phyloP scores from a whole-genome alignment of 208 protist genomes.

The Naegleria fowleri region DNA sequence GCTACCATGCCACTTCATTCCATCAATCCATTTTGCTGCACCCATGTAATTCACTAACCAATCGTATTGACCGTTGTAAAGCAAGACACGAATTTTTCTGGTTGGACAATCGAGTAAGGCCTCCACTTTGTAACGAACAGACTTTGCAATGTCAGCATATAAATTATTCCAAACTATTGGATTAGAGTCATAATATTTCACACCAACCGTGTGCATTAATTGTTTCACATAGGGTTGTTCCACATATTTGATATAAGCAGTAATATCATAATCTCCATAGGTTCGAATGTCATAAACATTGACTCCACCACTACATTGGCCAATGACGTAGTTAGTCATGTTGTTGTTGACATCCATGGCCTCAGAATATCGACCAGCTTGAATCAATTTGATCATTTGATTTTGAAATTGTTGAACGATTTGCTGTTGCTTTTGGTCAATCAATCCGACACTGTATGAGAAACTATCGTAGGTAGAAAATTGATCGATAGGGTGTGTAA shows the following conservation, averaged over 20 bases:
- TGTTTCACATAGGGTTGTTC: neutral
- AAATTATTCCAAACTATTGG: neutral
- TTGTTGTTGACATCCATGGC: neutral
- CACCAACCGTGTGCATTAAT: neutral
- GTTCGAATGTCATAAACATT: constrained; percentile 4
- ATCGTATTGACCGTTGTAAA: constrained; percentile 12
- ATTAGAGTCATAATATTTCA: neutral
- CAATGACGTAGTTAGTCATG: neutral
- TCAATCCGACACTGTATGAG: neutral
- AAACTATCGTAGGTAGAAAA: neutral
- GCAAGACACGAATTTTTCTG: neutral
- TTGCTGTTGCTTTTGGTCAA: neutral
- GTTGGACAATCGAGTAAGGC: neutral
- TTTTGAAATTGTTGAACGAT: neutral
- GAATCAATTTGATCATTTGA: neutral
- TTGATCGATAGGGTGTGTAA: neutral
- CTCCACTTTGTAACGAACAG: neutral
- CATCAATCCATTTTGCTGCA: neutral
- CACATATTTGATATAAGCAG: neutral
- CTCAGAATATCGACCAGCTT: neutral
- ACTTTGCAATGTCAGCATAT: neutral
- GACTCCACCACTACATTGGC: neutral
- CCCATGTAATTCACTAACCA: neutral
- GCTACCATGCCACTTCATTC: neutral
- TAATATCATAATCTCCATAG: neutral